Percentiles rank a stretch among this genome's conserved stretches.
Evolutionary conservation across 2,329 filamentous ascomycete species (phyloP).

Genomic region (Ilyonectria destructans): DNA sequence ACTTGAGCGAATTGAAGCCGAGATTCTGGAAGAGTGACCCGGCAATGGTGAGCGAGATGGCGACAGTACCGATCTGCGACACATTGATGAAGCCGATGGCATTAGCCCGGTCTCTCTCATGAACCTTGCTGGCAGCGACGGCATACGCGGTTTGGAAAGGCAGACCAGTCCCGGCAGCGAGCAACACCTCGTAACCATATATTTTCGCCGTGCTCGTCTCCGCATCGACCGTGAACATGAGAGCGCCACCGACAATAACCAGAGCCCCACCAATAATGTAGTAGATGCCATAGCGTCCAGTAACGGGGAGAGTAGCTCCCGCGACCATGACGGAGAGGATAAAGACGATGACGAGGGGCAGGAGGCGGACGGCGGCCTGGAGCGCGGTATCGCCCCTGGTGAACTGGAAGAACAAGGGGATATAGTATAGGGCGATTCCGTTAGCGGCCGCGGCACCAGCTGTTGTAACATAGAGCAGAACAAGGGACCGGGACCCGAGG

Average conservation of each 20-base stretch:
- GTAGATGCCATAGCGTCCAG: slow-evolving; percentile 57
- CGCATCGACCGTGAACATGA: slow-evolving; percentile 44
- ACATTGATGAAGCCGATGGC: slow-evolving; percentile 52
- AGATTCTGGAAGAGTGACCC: slow-evolving; percentile 28
- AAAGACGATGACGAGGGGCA: slow-evolving; percentile 57
- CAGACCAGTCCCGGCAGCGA: slow-evolving; percentile 52
- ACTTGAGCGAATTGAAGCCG: slow-evolving; percentile 19
- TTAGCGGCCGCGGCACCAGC: slow-evolving; percentile 54
- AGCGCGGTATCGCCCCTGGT: slow-evolving; percentile 59
- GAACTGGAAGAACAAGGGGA: slow-evolving; percentile 71
- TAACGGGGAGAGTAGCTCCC: slow-evolving; percentile 56
- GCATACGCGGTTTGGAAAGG: slow-evolving; percentile 51
- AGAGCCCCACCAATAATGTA: slow-evolving; percentile 51
- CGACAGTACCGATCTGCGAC: slow-evolving; percentile 47
- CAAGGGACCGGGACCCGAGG: slow-evolving; percentile 51
- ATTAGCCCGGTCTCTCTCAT: slow-evolving; percentile 44
- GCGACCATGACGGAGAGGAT: slow-evolving; percentile 52
- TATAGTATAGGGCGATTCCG: slow-evolving; percentile 65
- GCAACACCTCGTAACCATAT: slow-evolving; percentile 52
- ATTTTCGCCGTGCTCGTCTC: slow-evolving; percentile 45
- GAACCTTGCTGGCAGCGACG: slow-evolving; percentile 46
- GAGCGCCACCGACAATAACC: slow-evolving; percentile 46
- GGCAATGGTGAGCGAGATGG: slow-evolving; percentile 13
- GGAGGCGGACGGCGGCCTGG: slow-evolving; percentile 57
- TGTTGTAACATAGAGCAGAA: slow-evolving; percentile 61